Base-by-base conservation (phyloP, 129 eudicot species). In the Erigeron canadensis region DNA sequence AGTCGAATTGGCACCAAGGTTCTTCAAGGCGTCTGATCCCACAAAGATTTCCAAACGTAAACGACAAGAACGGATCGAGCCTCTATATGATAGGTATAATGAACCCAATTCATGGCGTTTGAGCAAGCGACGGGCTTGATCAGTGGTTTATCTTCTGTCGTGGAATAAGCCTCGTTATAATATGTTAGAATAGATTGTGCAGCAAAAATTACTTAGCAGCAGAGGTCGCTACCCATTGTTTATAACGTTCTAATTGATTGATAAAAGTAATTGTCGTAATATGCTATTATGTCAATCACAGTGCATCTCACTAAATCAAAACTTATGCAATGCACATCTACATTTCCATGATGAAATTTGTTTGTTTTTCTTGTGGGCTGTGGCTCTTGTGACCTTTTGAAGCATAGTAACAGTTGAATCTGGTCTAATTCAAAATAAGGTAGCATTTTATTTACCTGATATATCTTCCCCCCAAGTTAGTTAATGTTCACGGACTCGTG, bases 21-120 rank as follows among this genome's bases (percentile, higher is more conserved):
- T 91, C 79, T 91, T 88, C 69, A 91, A 88, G 76, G 87, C 81
- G 16, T 73, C 95, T 15, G 96, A 92, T 72, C 91, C 95, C 15
- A 85, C 95, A 1, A 87, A 89, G 54, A 84, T 92, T 86, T 84
- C 91, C 78, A 92, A 87, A 76, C 89, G 96, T 43, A 92, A 92
- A 71, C 85, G 98, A 54, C 95, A 86, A 76, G 96, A 91, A 81
- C 84, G 98, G 8, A 89, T 89, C 43, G 96, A 89, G 59, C 96
- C 98, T 0, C 88, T 89, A 13, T 92, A 92, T 47, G 98, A 92
- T 65, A 46, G 91, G 76, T 87, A 89, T 51, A 86, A 92, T 10
- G 96, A 92, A 66, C 98, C 95, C 15, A 92, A 92, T 68, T 89
- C 91, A 46, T 92, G 98, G 96, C 85, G 98, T 47, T 79, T 92